Base-by-base conservation (phyloP, 1,139 yeast species). In the Scheffersomyces stambukii region DNA sequence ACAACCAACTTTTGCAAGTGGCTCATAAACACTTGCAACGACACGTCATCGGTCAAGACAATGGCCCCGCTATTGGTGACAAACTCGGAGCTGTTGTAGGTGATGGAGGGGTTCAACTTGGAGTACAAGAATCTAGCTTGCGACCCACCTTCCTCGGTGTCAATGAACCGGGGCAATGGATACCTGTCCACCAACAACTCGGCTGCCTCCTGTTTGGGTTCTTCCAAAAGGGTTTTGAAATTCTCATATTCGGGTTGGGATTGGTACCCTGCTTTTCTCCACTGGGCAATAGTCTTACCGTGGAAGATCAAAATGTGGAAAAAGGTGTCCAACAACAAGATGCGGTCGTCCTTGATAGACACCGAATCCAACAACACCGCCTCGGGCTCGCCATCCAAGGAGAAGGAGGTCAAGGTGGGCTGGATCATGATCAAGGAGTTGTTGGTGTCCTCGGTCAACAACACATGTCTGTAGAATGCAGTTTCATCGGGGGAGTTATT, bases 401-500 rank as follows among this genome's bases (percentile, higher is more conserved):
- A 75, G 63, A 83, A 89, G 24, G 95, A 77, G 4, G 94, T 84
- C 54, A 89, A 73, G 0, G 97, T 86, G 35, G 97, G 97, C 63
- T 89, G 97, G 46, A 89, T 89, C 96, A 89, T 89, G 41, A 88
- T 83, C 52, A 89, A 69, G n/a, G 97, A 84, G 59, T 89, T 91
- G 41, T 82, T 81, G 31, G 91, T 81, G 54, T 91, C 96, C 56
- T 91, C 96, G 41, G 89, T 79, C 50, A 86, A 75, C 53, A 91
- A 75, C 21, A 88, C 85, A 57, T 91, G 97, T 55, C 96, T 80
- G 64, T 89, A 89, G 58, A 88, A 91, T 21, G 97, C 96, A 30
- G 98, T 89, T 68, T 91, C 98, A 66, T 91, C 98, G 1, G 98
- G 98, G 12, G 97, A 89, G 60, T 91, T 89, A 62, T 91, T 91